Evolutionary conservation across 208 protist genomes (phyloP).

Genomic region (Leishmania gerbilli): DNA sequence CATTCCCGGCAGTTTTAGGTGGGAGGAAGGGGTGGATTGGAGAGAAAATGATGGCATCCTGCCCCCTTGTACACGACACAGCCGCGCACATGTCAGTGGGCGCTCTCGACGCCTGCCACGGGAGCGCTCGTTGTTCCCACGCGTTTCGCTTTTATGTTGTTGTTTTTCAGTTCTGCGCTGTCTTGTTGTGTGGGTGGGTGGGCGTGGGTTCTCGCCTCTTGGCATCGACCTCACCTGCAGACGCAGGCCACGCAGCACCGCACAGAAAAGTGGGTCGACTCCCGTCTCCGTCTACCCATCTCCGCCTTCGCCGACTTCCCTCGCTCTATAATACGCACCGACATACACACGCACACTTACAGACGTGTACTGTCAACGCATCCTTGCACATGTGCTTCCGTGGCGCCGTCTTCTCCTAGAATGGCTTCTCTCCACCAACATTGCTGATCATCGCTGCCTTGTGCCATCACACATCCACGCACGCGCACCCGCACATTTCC

Average conservation of each 20-base stretch:
- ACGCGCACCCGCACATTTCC: not conserved
- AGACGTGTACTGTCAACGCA: not conserved
- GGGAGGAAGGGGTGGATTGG: not conserved
- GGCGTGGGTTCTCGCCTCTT: not conserved
- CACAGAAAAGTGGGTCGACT: not conserved
- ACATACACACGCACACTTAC: not conserved
- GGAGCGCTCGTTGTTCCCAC: not conserved
- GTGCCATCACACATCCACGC: not conserved
- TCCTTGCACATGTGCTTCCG: not conserved
- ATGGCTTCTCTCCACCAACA: not conserved
- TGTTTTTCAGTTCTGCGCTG: not conserved
- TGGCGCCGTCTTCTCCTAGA: not conserved
- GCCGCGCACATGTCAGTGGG: not conserved
- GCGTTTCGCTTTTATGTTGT: not conserved
- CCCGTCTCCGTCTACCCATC: not conserved
- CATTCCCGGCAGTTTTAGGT: not conserved
- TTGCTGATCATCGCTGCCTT: not conserved
- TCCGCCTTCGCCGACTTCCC: not conserved
- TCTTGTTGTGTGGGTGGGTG: not conserved
- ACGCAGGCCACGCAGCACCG: not conserved
- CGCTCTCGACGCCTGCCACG: not conserved
- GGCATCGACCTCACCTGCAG: not conserved
- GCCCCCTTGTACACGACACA: not conserved
- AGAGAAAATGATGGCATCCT: not conserved
- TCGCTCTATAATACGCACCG: not conserved